These are phyloP conservation scores for Dactylis glomerata DNA, from an alignment of 176 grass and related monocot species.

Conservation along the genomic window DNA sequence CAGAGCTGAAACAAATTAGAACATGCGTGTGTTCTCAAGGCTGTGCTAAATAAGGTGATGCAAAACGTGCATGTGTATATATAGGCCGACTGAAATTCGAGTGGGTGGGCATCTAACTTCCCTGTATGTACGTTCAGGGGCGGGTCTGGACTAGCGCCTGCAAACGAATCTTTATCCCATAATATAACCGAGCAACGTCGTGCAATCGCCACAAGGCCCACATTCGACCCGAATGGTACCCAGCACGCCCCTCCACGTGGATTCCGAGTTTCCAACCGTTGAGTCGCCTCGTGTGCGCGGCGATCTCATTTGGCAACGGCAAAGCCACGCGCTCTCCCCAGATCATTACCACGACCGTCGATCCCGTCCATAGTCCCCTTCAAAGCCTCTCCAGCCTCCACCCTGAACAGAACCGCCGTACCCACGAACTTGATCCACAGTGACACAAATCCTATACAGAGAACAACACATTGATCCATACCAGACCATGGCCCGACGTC, in stretches of 20 bases:
- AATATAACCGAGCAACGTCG: too few species aligned
- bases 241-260: neutral
- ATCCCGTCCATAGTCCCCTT: neutral
- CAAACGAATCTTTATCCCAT: too few species aligned
- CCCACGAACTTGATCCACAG: neutral
- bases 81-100: neutral
- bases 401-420: neutral
- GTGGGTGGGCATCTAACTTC: too few species aligned
- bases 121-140: too few species aligned
- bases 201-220: too few species aligned
- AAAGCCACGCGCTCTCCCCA: neutral
- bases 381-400: neutral
- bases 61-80: neutral
- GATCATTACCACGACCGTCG: neutral
- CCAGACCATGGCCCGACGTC: neutral
- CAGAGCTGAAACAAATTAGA: too few species aligned
- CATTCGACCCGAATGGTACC: neutral
- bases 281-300: neutral
- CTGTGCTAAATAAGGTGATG: neutral
- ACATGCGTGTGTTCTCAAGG: too few species aligned
- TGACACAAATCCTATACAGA: fast-evolving
- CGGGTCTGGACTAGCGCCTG: too few species aligned
- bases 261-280: constrained; percentile 4
- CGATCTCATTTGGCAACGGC: neutral
- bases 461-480: neutral